Evolutionary conservation across 345 rosid species (phyloP), one percentile per base, ranked within the genome.

Genomic region (Dovyalis caffra): DNA sequence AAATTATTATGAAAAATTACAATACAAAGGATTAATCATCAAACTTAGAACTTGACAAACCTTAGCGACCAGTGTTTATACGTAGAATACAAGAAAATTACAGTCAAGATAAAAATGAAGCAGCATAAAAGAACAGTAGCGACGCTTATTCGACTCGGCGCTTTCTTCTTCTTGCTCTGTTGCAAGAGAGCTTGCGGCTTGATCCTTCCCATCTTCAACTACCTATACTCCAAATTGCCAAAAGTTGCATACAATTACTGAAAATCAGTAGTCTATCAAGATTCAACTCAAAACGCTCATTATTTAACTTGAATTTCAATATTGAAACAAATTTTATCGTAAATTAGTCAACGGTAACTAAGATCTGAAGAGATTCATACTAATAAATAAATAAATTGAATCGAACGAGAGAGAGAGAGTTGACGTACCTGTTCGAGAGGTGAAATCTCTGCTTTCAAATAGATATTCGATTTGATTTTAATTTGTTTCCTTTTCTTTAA

Each of bases 121-220:
- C 70, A 63, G 82, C 78, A 85, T 5, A 85, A 62, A 61, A 90
- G 35, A 71, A 91, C 77, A 61, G 84, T 85, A 58, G 87, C 79
- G 23, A 81, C 40, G 77, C 94, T 86, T 15, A 90, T 84, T 63
- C 86, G 88, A 81, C 83, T 74, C 5, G 94, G 90, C 43, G 81
- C 90, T 66, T 88, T 90, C 88, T 90, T 91, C 88, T 85, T 88
- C 77, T 91, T 91, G 87, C 97, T 91, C 83, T 90, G 92, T 65
- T 79, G 85, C 70, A 91, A 68, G 62, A 91, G 77, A 38, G 94
- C 94, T 75, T 88, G 92, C 34, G 97, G 97, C 53, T 91, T 91
- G 74, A 91, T 91, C 88, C 91, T 90, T 75, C 84, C 94, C 97
- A 90, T 88, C 70, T 51, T 10, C 14, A 20, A 31, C 66, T 15